Evolutionary conservation across 2,329 filamentous ascomycete genomes (phyloP), one percentile per base, ranked within the genome.

Genomic region (Teratosphaeria epicoccoides): DNA sequence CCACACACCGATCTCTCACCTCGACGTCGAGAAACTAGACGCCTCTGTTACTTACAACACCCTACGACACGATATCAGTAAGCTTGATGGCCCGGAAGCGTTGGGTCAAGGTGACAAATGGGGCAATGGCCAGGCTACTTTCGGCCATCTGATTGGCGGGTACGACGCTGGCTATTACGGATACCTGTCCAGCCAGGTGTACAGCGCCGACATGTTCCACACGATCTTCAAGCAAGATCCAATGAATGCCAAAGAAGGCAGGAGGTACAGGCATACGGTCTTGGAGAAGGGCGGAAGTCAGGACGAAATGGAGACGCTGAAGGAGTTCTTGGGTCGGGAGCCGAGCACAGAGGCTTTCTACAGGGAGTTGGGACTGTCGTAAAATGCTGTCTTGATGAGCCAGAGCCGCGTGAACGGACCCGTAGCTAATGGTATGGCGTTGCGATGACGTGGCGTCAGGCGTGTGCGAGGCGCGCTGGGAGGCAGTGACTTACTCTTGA

Each of bases 201-300:
- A 90, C 71, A 87, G 83, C 22, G 79, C 84, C 24, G 87, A 94
- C 69, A 91, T 94, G 86, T 94, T 91, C 75, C 82, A 87, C 70
- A 79, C 79, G 0, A 83, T 86, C 46, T 93, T 93, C 72, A 83
- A 84, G 72, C 75, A 79, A 59, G 76, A 90, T 66, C 87, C 87
- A 0, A 89, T 91, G 86, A 80, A 89, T 66, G 76, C 76, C 26
- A 79, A 78, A 58, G 81, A 88, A 65, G 87, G 87, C 1, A 76
- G 87, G 12, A 72, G 86, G 53, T 93, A 91, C 71, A 77, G 87
- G 50, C 84, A 88, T 68, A 85, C 81, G 0, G 86, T 93, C 22
- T 73, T 93, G 4, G 84, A 90, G 71, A 81, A 80, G 57, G 87
- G 87, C 33, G 87, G 87, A 0, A 83, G 80, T 59, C 83, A 84